Conservation (phyloP, 1,284 basidiomycete genomes). For the Marasmius tenuissimus region DNA sequence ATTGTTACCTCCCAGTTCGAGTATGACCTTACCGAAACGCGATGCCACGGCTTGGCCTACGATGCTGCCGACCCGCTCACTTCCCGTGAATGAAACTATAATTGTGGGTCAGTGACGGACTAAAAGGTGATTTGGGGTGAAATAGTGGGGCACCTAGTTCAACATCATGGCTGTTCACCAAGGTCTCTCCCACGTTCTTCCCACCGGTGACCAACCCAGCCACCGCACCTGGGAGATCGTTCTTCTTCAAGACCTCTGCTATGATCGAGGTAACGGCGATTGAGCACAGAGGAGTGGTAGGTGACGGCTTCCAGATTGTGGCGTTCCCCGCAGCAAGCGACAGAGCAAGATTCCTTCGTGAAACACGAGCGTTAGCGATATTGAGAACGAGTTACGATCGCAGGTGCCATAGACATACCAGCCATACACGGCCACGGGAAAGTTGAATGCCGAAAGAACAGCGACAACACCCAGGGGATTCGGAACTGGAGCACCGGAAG, state of each 20-base stretch:
- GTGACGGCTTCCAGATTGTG: conserved; percentile 94
- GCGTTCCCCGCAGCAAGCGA: conserved; percentile 91
- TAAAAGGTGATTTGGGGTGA: conserved; percentile 3
- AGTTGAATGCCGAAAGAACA: conserved; percentile 92
- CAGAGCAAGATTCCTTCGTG: conserved; percentile 81
- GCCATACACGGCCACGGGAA: conserved; percentile 89
- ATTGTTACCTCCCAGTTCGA: conserved; percentile 97
- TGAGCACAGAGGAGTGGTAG: conserved; percentile 83
- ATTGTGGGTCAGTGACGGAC: background rate
- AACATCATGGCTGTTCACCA: conserved; percentile 74
- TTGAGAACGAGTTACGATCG: conserved; percentile 10
- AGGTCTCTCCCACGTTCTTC: conserved; percentile 75
- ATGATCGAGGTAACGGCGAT: conserved; percentile 90
- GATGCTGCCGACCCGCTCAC: conserved; percentile 81
- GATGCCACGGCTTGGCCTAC: conserved; percentile 83
- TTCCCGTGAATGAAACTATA: conserved; percentile 90
- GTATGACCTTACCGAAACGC: conserved; percentile 80
- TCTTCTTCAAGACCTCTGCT: conserved; percentile 75
- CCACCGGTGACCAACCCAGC: conserved; percentile 84
- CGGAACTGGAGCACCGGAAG: conserved; percentile 57
- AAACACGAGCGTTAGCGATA: background rate
- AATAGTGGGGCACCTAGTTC: conserved; percentile 59
- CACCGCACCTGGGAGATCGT: conserved; percentile 81
- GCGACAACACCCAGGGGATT: conserved; percentile 94
- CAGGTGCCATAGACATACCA: conserved; percentile 47